These are phyloP conservation scores for Aspergillus sclerotioniger DNA, from an alignment of 495 filamentous ascomycete genomes.

Conservation along the genomic window DNA sequence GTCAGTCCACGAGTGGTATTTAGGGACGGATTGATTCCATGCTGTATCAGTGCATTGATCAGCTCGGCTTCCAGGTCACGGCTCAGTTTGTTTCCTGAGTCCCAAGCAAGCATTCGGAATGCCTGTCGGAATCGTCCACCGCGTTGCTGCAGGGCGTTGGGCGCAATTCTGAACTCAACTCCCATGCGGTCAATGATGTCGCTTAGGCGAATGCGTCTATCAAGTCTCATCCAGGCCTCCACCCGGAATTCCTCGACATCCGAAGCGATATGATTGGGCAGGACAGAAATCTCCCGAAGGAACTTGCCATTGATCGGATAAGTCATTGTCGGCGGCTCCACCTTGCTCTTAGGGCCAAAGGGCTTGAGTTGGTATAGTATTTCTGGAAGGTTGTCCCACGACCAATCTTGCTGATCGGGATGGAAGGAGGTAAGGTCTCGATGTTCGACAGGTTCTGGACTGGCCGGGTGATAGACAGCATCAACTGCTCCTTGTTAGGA, in stretches of 20 bases:
- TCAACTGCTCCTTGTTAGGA: conserved; percentile 3
- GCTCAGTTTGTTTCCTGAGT: conserved; percentile 21
- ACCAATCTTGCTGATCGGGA: conserved; percentile 18
- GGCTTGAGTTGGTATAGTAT: conserved; percentile 21
- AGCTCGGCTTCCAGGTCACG: conserved; percentile 1
- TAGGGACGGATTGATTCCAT: conserved; percentile 2
- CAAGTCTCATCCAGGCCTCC: conserved; percentile 27
- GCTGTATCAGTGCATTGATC: conserved; percentile 3
- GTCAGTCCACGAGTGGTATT: conserved; percentile 33
- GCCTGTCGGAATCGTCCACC: conserved; percentile 19
- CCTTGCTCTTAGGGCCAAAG: not conserved
- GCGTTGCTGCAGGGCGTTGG: conserved; percentile 21
- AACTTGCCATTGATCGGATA: conserved; percentile 15
- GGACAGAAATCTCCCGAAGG: conserved; percentile 14
- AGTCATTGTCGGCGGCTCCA: not conserved
- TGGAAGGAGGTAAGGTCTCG: conserved; percentile 11
- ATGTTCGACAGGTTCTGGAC: conserved; percentile 9
- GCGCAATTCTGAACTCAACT: conserved; percentile 7
- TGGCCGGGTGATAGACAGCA: conserved; percentile 16
- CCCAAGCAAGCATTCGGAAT: conserved; percentile 20
- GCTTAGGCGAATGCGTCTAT: conserved; percentile 17
- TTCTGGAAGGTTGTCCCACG: conserved; percentile 18
- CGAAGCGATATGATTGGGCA: conserved; percentile 23
- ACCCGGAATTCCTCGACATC: conserved; percentile 23
- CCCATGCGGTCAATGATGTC: conserved; percentile 25